These are phyloP conservation scores for Monilinia fructigena DNA, from an alignment of 2,329 filamentous ascomycete genomes.

Conservation along the genomic window DNA sequence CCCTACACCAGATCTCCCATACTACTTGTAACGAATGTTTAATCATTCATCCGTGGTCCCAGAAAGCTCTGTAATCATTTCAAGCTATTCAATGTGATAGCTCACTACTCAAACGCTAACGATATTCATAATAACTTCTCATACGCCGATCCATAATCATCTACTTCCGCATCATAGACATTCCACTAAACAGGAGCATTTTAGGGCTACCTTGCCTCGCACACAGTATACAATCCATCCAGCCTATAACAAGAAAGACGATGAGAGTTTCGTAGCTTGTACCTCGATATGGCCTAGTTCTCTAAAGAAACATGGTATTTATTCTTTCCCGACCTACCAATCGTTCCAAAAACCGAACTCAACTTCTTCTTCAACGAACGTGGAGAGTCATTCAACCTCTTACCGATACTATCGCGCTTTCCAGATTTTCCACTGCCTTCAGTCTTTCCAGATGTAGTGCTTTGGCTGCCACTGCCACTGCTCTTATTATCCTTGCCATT, in stretches of 20 bases:
- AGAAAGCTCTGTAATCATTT: conserved; percentile 6
- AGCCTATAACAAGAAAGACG: background rate
- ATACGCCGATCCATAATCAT: background rate
- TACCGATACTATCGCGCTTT: conserved; percentile 3
- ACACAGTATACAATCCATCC: background rate
- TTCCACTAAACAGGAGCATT: background rate
- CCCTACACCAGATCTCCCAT: background rate
- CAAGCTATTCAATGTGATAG: conserved; percentile 5
- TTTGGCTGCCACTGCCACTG: background rate
- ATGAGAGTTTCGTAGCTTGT: background rate
- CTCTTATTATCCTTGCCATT: background rate
- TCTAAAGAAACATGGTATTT: background rate
- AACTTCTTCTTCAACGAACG: conserved; percentile 15
- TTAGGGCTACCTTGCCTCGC: background rate
- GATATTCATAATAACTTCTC: conserved; percentile 3
- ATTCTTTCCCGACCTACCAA: conserved; percentile 14
- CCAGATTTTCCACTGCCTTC: background rate
- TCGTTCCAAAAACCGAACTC: conserved; percentile 15
- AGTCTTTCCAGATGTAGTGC: background rate
- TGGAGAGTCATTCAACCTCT: conserved; percentile 9
- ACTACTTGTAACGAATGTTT: conserved; percentile 12
- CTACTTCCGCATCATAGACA: background rate
- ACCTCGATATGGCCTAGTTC: no score
- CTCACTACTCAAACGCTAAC: conserved; percentile 6
- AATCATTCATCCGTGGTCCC: background rate